phyloP scores from a whole-genome alignment of 306 rosid genomes.

The Trichosanthes cucumerina region DNA sequence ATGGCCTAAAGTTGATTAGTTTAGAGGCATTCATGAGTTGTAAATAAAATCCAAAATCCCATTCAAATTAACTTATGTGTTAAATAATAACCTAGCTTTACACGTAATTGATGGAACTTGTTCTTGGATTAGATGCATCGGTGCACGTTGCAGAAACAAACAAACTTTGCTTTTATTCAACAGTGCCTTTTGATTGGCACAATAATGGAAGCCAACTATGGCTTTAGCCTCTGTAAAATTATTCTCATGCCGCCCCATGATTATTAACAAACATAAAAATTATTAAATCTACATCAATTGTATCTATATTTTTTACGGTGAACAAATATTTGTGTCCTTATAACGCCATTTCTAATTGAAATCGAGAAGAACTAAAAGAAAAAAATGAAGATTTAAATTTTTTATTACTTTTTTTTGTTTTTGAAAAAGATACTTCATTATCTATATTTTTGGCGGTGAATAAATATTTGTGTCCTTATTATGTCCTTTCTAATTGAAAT shows the following conservation, averaged over 20 bases:
- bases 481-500: not conserved
- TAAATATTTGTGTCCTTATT: no score
- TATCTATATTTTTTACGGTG: no score
- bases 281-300: no score
- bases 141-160: not conserved
- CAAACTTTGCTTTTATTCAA: constrained; percentile 6
- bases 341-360: no score
- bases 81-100: not conserved
- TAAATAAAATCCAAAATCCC: not conserved
- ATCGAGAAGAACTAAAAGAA: no score
- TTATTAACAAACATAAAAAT: no score
- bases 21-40: not conserved
- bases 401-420: no score
- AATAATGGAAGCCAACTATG: not conserved
- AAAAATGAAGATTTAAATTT: no score
- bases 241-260: no score
- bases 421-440: no score
- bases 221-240: not conserved
- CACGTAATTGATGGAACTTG: not conserved
- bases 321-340: no score
- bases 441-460: no score
- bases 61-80: not conserved
- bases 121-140: not conserved
- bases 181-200: not conserved
- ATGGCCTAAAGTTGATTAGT: not conserved